These are phyloP conservation scores for Yamadazyma sp. DNA, from an alignment of 1,139 yeast species.

Conservation along the genomic window DNA sequence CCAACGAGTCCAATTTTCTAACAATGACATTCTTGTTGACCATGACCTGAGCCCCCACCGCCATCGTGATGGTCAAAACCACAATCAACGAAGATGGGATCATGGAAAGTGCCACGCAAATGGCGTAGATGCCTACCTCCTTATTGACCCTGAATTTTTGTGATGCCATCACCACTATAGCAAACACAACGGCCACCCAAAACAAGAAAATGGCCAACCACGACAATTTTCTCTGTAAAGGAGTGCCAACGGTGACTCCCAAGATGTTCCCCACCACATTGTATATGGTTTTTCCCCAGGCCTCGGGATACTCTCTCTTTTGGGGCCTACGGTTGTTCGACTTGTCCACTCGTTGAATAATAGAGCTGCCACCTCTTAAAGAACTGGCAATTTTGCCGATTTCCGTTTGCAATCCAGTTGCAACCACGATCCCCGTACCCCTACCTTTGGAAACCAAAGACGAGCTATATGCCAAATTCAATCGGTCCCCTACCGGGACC, in stretches of 20 bases:
- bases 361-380: conserved; percentile 32
- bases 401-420: conserved; percentile 72
- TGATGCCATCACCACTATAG: conserved; percentile 78
- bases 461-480: conserved; percentile 72
- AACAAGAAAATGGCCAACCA: conserved; percentile 70
- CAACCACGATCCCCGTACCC: conserved; percentile 65
- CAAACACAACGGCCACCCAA: conserved; percentile 71
- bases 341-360: conserved; percentile 29
- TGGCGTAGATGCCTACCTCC: conserved; percentile 80
- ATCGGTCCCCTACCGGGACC: conserved; percentile 70
- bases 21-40: conserved; percentile 70
- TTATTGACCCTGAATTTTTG: conserved; percentile 65
- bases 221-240: conserved; percentile 58
- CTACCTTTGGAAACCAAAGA: conserved; percentile 76
- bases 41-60: conserved; percentile 83
- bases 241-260: conserved; percentile 78
- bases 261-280: conserved; percentile 62
- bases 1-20: conserved; percentile 74
- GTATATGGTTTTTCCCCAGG: conserved; percentile 34
- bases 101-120: conserved; percentile 81
- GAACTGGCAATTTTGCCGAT: conserved; percentile 77
- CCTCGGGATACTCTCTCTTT: conserved; percentile 46
- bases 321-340: conserved; percentile 25
- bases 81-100: conserved; percentile 81
- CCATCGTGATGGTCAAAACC: conserved; percentile 82